Conservation (phyloP, 108 stramenopile species). For the Nitzschia putrida region DNA sequence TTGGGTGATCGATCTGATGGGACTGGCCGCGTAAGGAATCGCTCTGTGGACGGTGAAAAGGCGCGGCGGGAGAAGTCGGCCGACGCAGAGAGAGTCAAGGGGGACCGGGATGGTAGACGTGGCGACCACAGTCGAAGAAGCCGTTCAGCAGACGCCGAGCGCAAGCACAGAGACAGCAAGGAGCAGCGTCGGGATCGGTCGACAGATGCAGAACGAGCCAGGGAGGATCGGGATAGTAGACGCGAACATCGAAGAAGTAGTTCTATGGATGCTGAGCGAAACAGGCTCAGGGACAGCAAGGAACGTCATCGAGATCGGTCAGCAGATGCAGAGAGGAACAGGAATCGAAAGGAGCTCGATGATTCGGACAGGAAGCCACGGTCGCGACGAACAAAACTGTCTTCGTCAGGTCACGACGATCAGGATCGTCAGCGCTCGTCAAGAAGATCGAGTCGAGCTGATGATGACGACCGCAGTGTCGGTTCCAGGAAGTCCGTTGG, state of each 20-base stretch:
- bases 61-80: neutral
- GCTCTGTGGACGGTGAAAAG: neutral
- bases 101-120: neutral
- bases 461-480: conserved; percentile 20
- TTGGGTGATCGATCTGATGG: neutral
- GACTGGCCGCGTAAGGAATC: neutral
- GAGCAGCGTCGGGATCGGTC: neutral
- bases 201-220: neutral
- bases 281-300: neutral
- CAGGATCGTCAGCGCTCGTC: neutral
- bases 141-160: neutral
- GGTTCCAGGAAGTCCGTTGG: conserved; percentile 22
- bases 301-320: neutral
- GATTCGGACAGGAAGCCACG: conserved; percentile 3
- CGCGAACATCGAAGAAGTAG: neutral
- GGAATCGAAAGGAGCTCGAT: neutral
- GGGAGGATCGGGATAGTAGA: no score
- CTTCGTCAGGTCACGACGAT: neutral
- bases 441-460: neutral
- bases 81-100: neutral
- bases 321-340: neutral
- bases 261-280: neutral
- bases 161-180: neutral
- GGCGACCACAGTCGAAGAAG: neutral
- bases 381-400: conserved; percentile 5